Evolutionary conservation across 1,284 basidiomycete genomes (phyloP), one percentile per base, ranked within the genome.

Genomic region (Peniophora sp.): DNA sequence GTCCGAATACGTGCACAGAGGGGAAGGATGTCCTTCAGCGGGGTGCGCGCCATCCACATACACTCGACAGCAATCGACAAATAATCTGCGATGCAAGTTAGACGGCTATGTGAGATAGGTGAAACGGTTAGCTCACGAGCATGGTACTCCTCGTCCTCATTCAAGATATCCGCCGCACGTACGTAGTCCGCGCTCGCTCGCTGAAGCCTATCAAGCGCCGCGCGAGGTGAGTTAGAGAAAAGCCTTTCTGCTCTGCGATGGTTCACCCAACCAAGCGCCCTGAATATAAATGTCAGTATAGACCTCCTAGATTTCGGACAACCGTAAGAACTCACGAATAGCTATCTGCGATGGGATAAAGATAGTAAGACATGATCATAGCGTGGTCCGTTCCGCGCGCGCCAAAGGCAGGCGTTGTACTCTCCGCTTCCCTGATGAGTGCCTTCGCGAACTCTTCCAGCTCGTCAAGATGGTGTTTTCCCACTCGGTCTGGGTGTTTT

Each of bases 271-370:
- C 38, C 50, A 11, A 55, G 50, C 3, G 43, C n/a, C 0, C 43
- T 46, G 16, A 41, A 27, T n/a, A 16, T 16, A 8, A 10, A 10
- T 10, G n/a, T n/a, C 10, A 36, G 10, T 10, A n/a, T 10, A 10
- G 34, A n/a, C 34, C 34, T 10, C n/a, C 34, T n/a, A n/a, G n/a
- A n/a, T n/a, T n/a, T n/a, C n/a, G 34, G 34, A 12, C 14, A 38
- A 2, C 25, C 25, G 14, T 17, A 19, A 5, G 20, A 20, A 62
- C 67, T 24, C 55, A 73, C 73, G 65, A 59, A 24, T 66, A 55
- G 17, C 68, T 70, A 38, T 64, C 62, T 8, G 58, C 73, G 25
- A 58, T 59, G 16, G 68, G 68, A 56, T 74, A 72, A 19, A 61
- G 49, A 56, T 62, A 66, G 52, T 36, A 36, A 10, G 34, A 36